Conservation (phyloP, 2,329 filamentous ascomycete genomes). For the Graphilbum fragrans region DNA sequence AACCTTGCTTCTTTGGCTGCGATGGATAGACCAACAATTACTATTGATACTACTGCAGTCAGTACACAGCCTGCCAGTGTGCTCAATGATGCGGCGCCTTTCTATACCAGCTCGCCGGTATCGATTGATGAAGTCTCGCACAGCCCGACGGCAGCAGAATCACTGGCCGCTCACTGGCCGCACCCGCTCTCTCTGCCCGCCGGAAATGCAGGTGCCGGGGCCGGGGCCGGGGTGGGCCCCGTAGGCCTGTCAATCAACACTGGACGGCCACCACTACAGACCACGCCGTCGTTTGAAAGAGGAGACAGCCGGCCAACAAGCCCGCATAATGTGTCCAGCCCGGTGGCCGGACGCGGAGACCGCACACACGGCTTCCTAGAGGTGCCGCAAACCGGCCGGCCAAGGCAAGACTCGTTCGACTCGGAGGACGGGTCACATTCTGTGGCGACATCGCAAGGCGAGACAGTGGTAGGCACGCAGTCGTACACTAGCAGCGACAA, state of each 20-base stretch:
- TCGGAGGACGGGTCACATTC: slow-evolving; percentile 51
- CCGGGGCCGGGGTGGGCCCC: background rate
- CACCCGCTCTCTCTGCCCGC: slow-evolving; percentile 10
- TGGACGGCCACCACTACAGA: slow-evolving; percentile 31
- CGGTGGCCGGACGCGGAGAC: slow-evolving; percentile 35
- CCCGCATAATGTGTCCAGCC: slow-evolving; percentile 59
- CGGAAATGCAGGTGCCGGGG: background rate
- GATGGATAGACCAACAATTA: slow-evolving; percentile 39
- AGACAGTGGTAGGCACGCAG: slow-evolving; percentile 44
- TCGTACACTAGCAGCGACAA: slow-evolving; percentile 29
- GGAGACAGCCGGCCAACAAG: slow-evolving; percentile 56
- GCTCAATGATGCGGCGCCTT: slow-evolving; percentile 16
- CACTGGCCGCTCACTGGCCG: slow-evolving; percentile 15
- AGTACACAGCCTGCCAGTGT: slow-evolving; percentile 13
- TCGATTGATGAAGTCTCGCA: slow-evolving; percentile 23
- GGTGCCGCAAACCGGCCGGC: slow-evolving; percentile 49
- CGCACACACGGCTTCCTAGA: slow-evolving; percentile 44
- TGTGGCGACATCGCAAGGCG: slow-evolving; percentile 44
- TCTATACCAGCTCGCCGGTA: slow-evolving; percentile 19
- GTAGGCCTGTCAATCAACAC: no score
- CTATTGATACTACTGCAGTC: slow-evolving; percentile 37
- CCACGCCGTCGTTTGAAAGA: slow-evolving; percentile 52
- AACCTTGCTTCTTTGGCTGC: no score
- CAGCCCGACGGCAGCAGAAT: slow-evolving; percentile 26
- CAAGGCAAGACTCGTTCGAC: slow-evolving; percentile 58